phyloP scores from a whole-genome alignment of 2,329 filamentous ascomycete species.

The Pyrenochaeta sp. region DNA sequence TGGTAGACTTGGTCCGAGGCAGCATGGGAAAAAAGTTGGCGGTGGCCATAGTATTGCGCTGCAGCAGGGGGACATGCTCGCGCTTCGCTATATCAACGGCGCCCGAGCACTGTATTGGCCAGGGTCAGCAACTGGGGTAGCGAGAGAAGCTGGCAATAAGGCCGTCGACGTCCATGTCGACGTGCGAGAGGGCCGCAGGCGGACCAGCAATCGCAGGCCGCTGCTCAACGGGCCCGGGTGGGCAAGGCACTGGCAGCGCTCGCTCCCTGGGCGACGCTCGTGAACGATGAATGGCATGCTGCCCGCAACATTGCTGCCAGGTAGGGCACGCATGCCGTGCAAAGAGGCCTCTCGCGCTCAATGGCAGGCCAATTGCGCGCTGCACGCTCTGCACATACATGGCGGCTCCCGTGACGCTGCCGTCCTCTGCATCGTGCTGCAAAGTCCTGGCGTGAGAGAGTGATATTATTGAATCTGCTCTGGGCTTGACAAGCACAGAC shows the following conservation, averaged over 20 bases:
- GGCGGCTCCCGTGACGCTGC: too few species aligned
- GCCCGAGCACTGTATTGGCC: slow-evolving; percentile 19
- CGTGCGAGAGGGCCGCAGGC: slow-evolving; percentile 9
- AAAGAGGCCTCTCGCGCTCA: too few species aligned
- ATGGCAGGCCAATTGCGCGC: too few species aligned
- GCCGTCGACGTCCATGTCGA: slow-evolving; percentile 6
- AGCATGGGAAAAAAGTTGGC: slow-evolving; percentile 12
- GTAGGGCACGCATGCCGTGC: too few species aligned
- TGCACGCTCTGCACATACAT: too few species aligned
- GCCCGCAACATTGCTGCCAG: background rate
- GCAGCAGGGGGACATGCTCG: slow-evolving; percentile 10
- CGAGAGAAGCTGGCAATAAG: slow-evolving; percentile 19
- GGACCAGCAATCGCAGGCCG: slow-evolving; percentile 11
- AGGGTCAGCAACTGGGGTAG: slow-evolving; percentile 13
- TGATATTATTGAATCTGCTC: slow-evolving; percentile 2
- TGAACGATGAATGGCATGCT: too few species aligned
- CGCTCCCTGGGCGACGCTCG: too few species aligned
- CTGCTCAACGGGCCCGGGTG: too few species aligned
- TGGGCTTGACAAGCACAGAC: background rate
- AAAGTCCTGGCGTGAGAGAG: slow-evolving; percentile 1
- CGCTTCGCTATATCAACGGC: slow-evolving; percentile 17
- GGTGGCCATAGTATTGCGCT: slow-evolving; percentile 14
- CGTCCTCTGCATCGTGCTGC: too few species aligned
- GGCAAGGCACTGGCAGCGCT: too few species aligned
- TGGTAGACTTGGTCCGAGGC: too few species aligned